Conservation (phyloP, 768 basidiomycete genomes). For the Calvatia gigantea region DNA sequence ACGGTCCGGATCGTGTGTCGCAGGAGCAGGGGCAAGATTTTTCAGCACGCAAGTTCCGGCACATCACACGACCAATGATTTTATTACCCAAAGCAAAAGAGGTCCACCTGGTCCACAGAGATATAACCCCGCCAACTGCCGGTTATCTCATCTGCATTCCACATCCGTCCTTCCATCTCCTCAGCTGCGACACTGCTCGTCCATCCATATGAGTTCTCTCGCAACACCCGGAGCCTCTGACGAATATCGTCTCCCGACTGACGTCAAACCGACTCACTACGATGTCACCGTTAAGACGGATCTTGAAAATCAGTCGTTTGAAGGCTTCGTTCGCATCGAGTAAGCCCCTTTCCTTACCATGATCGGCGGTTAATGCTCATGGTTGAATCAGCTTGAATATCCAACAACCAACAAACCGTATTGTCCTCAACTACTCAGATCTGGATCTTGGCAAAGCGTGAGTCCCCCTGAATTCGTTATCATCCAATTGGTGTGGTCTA, state of each 20-base stretch:
- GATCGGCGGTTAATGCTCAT: not conserved
- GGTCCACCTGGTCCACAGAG: not conserved
- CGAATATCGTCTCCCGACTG: conserved; percentile 60
- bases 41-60: not conserved
- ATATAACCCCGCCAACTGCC: conserved; percentile 1
- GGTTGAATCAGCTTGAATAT: conserved; percentile 53
- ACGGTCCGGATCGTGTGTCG: not conserved
- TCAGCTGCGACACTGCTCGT: not conserved
- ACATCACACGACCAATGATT: conserved; percentile 8
- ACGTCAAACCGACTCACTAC: conserved; percentile 73
- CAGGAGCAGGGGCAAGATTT: not conserved
- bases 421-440: conserved; percentile 64
- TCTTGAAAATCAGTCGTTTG: conserved; percentile 70
- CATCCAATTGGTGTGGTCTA: not conserved
- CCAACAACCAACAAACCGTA: conserved; percentile 50
- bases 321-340: conserved; percentile 75
- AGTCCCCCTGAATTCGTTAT: conserved; percentile 14
- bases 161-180: not conserved
- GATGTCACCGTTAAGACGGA: conserved; percentile 80
- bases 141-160: conserved; percentile 1
- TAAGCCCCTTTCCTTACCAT: conserved; percentile 24
- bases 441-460: conserved; percentile 55
- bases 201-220: conserved; percentile 24
- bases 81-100: conserved; percentile 4
- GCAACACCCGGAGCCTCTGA: conserved; percentile 21